Conservation (phyloP, 2,329 filamentous ascomycete genomes). For the Mycosphaerella sp. region DNA sequence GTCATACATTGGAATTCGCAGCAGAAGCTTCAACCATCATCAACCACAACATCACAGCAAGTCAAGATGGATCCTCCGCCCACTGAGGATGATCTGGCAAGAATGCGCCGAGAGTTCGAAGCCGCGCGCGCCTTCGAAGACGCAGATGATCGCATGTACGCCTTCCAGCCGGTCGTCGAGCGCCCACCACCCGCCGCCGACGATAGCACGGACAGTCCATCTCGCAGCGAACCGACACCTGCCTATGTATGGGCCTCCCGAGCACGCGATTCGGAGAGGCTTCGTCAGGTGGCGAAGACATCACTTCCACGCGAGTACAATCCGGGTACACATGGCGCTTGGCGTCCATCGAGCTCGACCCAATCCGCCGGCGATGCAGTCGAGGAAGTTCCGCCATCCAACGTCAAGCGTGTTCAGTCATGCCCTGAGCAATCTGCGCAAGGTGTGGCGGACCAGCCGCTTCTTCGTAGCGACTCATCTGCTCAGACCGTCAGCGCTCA, state of each 20-base stretch:
- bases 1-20: background rate
- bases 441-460: background rate
- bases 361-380: background rate
- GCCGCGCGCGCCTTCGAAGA: conserved; percentile 13
- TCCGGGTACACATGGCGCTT: background rate
- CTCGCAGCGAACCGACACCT: background rate
- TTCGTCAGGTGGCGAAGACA: background rate
- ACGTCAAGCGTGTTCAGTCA: background rate
- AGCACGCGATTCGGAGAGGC: background rate
- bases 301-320: conserved; percentile 1
- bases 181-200: background rate
- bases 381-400: background rate
- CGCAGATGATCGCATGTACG: conserved; percentile 4
- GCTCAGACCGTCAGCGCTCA: background rate
- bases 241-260: background rate
- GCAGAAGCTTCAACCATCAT: background rate
- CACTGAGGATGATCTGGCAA: conserved; percentile 4
- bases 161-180: background rate
- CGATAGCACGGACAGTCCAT: background rate
- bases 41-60: background rate
- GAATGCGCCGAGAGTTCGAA: conserved; percentile 12
- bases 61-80: background rate
- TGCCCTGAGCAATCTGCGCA: background rate
- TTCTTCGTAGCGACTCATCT: background rate
- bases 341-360: background rate